Base-by-base conservation (phyloP, 441 rosid species). In the Croton setiger region DNA sequence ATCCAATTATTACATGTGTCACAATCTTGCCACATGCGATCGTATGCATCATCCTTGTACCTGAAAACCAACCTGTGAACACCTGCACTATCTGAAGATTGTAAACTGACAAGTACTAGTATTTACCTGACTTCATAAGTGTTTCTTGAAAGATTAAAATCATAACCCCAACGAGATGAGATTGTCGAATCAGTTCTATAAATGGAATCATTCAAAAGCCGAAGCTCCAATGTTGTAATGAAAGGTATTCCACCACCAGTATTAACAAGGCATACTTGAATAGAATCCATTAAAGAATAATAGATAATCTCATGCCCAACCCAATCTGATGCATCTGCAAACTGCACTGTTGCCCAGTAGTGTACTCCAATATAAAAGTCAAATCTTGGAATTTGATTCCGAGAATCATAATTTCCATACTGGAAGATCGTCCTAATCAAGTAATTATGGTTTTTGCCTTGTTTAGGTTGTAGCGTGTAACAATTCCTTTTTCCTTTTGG, bases 401-500 rank as follows among this genome's bases (percentile, higher is more conserved):
- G 61, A 1, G 63, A 47, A 45, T 79, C 82, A 43, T 75, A 79
- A 12, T 75, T 79, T 47, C 82, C 82, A 36, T 79, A 72, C 18
- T 3, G 8, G 64, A 75, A 72, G 18, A 35, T 0, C 4, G 56
- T 70, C 53, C 61, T 69, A 61, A 79, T 47, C 6, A 65, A 41
- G 23, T 75, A 79, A 2, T 33, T 59, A 9, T 68, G 63, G 27
- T 49, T 72, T 60, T 65, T 72, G 0, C 78, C 76, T 13, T 64
- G 41, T 7, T 44, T 15, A 7, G 79, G 79, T 44, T 52, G 44
- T 37, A 79, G 15, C 1, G 41, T 64, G 64, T 79, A 79, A 35
- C 82, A 78, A 59, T 78, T 78, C 66, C 54, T 75, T 33, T 44
- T 60, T 45, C 81, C 81, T 65, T 74, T 17, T 5, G 81, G 70